A percentile compares a stretch with the other conserved stretches of the same genome.
phyloP scores from a whole-genome alignment of 331 rosid species.

The Phaseolus coccineus region DNA sequence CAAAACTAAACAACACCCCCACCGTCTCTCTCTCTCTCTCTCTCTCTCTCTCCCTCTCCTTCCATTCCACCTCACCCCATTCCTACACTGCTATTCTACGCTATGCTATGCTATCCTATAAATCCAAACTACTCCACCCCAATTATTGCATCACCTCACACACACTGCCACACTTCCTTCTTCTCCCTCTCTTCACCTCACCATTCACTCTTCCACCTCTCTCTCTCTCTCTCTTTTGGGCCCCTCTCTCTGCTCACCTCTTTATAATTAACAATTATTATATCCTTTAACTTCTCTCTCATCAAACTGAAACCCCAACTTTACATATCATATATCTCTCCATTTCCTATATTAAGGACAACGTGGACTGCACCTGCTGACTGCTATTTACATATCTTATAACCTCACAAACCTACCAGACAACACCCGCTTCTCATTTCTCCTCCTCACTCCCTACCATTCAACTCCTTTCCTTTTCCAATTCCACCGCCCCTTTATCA shows the following conservation, averaged over 20 bases:
- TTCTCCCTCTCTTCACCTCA: constrained; percentile 28
- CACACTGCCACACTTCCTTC: constrained; percentile 32
- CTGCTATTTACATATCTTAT: constrained; percentile 75
- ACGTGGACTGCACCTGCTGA: constrained; percentile 87
- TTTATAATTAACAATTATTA: neutral
- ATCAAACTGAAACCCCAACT: neutral
- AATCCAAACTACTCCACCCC: constrained; percentile 36
- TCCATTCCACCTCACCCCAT: neutral
- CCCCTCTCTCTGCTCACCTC: constrained; percentile 38
- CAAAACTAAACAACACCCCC: constrained; percentile 27
- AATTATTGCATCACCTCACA: constrained; percentile 34
- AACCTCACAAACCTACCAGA: constrained; percentile 65
- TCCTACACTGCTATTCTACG: constrained; percentile 15
- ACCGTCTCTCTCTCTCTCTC: neutral
- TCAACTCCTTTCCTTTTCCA: too few relatives aligned
- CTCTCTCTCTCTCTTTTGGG: neutral
- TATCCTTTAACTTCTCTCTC: neutral
- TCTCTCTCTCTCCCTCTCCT: neutral
- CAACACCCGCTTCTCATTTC: constrained; percentile 55
- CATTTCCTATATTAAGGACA: constrained; percentile 70
- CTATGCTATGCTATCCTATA: constrained; percentile 2
- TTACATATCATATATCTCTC: constrained; percentile 38
- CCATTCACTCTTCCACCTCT: constrained; percentile 28
- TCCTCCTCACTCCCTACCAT: neutral
- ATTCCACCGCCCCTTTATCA: neutral